These are phyloP conservation scores for Sicyos baderoa DNA, from an alignment of 306 rosid genomes.

Conservation along the genomic window DNA sequence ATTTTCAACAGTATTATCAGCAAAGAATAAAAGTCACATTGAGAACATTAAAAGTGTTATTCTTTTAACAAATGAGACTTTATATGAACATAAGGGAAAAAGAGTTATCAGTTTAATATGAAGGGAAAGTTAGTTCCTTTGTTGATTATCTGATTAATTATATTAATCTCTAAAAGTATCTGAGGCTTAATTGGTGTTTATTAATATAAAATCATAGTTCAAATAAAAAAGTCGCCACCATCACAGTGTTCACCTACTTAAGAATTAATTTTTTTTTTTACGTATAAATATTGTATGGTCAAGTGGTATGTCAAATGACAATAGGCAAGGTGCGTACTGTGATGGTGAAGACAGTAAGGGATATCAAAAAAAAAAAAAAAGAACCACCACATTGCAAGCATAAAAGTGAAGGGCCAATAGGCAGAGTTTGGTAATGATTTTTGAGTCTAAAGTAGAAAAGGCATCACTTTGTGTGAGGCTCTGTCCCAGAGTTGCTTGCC, in stretches of 20 bases:
- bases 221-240: background rate
- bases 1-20: background rate
- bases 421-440: slow-evolving; percentile 1
- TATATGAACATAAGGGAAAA: background rate
- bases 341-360: no score
- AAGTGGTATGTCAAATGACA: no score
- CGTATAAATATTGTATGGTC: no score
- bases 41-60: background rate
- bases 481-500: background rate
- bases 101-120: background rate
- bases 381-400: background rate
- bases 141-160: no score
- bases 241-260: no score
- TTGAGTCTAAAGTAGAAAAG: background rate
- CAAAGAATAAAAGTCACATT: slow-evolving; percentile 1
- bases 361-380: no score
- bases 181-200: background rate
- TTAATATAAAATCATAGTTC: background rate
- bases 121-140: slow-evolving; percentile 12
- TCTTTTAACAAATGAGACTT: background rate
- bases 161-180: background rate
- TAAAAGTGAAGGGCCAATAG: slow-evolving; percentile 7
- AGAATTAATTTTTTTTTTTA: no score
- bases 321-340: no score
- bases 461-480: slow-evolving; percentile 6